Evolutionary conservation across 805 yeast species (phyloP), one percentile per base, ranked within the genome.

Genomic region (Teunomyces funiuensis): DNA sequence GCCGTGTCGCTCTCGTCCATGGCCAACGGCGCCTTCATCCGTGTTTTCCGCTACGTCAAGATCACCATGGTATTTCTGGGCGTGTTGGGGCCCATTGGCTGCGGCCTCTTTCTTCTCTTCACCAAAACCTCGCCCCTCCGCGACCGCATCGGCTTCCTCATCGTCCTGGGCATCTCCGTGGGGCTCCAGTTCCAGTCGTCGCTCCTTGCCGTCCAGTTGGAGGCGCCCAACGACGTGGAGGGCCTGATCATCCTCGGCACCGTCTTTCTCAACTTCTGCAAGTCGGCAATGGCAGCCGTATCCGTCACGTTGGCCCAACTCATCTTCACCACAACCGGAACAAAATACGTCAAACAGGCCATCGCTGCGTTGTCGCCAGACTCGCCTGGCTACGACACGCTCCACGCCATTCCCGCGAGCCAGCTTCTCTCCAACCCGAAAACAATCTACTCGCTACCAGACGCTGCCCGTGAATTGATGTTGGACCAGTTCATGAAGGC

Each of bases 251-350:
- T 27, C 45, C 3, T 41, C 50, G 9, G 46, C 46, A 5, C 50
- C 54, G 5, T 41, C 45, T 2, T 50, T 43, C 33, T 47, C 45
- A 15, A 43, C 36, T 28, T 52, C 49, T 28, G 30, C 30, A 15
- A 42, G 52, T 22, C 10, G 25, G 25, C 25, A 22, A 22, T n/a
- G n/a, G n/a, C n/a, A n/a, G n/a, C n/a, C n/a, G 41, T 68, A 8
- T 59, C 64, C 8, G 58, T 60, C n/a, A 51, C 57, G 3, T 28
- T 64, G 7, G 61, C 63, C 6, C 71, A n/a, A n/a, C n/a, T n/a
- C n/a, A n/a, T n/a, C n/a, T n/a, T n/a, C n/a, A n/a, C n/a, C n/a
- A n/a, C n/a, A n/a, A n/a, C n/a, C n/a, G n/a, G n/a, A n/a, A n/a
- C n/a, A n/a, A n/a, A n/a, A n/a, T n/a, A n/a, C n/a, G n/a, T n/a